Base-by-base conservation (phyloP, 2,329 filamentous ascomycete species). In the Ascocoryne sarcoides region DNA sequence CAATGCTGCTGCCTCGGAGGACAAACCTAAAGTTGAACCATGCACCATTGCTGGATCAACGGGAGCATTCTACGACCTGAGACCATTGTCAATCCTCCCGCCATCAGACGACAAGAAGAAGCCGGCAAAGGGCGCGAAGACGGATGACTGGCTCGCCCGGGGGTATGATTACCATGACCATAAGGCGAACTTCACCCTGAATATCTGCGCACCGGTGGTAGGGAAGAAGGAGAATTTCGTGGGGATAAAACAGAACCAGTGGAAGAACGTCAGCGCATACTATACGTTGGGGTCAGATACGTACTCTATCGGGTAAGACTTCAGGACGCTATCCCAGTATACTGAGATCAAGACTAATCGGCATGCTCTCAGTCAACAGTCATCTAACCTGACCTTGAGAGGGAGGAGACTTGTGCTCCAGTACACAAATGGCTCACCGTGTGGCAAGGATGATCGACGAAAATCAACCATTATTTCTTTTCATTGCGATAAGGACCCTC, bases 381-480 rank as follows among this genome's bases (percentile, higher is more conserved):
- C 72, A 1, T 66, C 70, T 37, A 57, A 65, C 5, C 59, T 79
- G 28, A 64, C 71, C 26, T 66, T 76, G 49, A 73, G 83, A 39
- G 84, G 85, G 36, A 75, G 80, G 53, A 85, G 87, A 60, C 69
- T 90, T 3, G 75, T 89, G 10, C 65, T 90, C 15, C 83, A 87
- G 56, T 90, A 90, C 60, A 79, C 73, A 0, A 74, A 79, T 51
- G 85, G 85, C 30, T 90, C 85, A 0, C 83, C 82, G 0, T 90
- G 85, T 56, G 82, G 67, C 53, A 55, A 63, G 32, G 52, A 59
- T 5, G 50, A 32, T 31, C 67, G 75, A 32, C 70, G 73, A 50
- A 92, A 90, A 60, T 93, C 86, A 2, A 83, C 89, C 10, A 80
- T 89, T 43, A 87, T 98, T 62, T 92, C 88, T 17, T 90, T 96